Evolutionary conservation across 352 stramenopile genomes (phyloP), one percentile per base, ranked within the genome.

Genomic region (Phytophthora sansomeana): DNA sequence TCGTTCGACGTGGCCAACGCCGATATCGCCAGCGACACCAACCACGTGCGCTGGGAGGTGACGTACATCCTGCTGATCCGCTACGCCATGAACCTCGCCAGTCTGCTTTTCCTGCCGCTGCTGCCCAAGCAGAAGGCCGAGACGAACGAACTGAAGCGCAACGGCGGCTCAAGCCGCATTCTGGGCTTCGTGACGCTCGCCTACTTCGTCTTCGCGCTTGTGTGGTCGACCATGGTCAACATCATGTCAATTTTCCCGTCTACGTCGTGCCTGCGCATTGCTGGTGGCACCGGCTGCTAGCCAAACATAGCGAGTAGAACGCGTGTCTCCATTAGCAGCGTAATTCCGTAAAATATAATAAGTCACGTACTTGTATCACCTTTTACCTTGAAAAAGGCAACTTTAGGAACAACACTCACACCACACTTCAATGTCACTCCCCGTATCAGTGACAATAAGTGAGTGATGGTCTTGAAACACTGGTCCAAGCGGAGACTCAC

Each of bases 111-210:
- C 58, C 59, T 88, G 46, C 52, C 63, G 5, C 36, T 87, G 58
- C 59, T 90, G 35, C 78, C 81, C 10, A 57, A 47, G 26, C 76
- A 89, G 52, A 86, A 86, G 74, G 74, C 69, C 4, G 69, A 82
- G 59, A 80, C 72, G 10, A 72, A 73, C 30, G 63, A 77, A 46
- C 55, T 84, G 17, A 75, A 74, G 54, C 62, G 61, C 41, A 81
- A 65, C 21, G 78, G 78, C 46, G 75, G 75, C 38, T 67, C 62
- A 14, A 82, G 69, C 51, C 74, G 77, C 41, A 43, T 77, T n/a
- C 16, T 81, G 10, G 78, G 78, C 9, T 48, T 55, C 29, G 24
- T 75, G 43, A 83, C 74, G 14, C 38, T 88, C 26, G 59, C 48
- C 30, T 80, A 80, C 55, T 70, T 83, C 17, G 43, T 58, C 35